phyloP scores from a whole-genome alignment of 306 rosid species.

The Crotalaria pallida region DNA sequence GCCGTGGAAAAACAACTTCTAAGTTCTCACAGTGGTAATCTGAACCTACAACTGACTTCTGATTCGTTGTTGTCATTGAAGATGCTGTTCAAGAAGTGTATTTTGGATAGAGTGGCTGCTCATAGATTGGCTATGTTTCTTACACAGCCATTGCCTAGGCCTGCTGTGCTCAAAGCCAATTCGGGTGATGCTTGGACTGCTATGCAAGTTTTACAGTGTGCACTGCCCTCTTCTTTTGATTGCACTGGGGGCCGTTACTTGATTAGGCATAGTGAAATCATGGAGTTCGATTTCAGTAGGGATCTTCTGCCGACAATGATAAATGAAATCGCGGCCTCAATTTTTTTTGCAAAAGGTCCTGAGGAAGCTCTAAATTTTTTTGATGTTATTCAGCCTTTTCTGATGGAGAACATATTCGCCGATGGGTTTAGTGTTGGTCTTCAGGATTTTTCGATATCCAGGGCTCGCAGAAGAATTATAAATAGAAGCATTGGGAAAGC shows the following conservation, averaged over 20 bases:
- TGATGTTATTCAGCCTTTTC: constrained; percentile 65
- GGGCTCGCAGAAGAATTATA: constrained; percentile 30
- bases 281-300: constrained; percentile 47
- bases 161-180: constrained; percentile 48
- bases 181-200: constrained; percentile 71
- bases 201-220: constrained; percentile 67
- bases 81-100: constrained; percentile 45
- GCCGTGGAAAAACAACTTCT: constrained; percentile 84
- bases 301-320: constrained; percentile 52
- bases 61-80: constrained; percentile 74
- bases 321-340: constrained; percentile 71
- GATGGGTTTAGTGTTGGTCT: constrained; percentile 86
- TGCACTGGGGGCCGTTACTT: constrained; percentile 61
- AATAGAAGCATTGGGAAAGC: constrained; percentile 40
- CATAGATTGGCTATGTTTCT: constrained; percentile 83
- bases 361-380: constrained; percentile 69
- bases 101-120: constrained; percentile 45
- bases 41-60: constrained; percentile 62
- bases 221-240: constrained; percentile 61
- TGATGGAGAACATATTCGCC: constrained; percentile 78
- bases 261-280: constrained; percentile 50
- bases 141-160: constrained; percentile 53
- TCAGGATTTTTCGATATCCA: constrained; percentile 65
- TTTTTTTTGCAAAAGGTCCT: constrained; percentile 79
- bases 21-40: constrained; percentile 88